These are phyloP conservation scores for Nemania sp. DNA, from an alignment of 2,329 filamentous ascomycete species.

Conservation along the genomic window DNA sequence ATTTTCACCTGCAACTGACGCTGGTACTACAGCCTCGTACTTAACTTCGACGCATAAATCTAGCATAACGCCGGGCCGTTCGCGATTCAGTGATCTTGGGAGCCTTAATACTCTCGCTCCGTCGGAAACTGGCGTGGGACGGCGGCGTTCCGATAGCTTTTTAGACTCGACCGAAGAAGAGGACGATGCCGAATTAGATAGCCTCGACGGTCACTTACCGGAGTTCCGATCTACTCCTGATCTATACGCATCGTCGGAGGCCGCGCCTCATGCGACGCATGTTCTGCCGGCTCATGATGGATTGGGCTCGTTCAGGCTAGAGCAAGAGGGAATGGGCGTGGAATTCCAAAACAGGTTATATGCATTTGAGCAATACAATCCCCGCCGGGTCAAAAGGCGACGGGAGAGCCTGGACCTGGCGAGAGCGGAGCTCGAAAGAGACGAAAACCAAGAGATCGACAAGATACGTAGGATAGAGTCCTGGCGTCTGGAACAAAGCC, in stretches of 20 bases:
- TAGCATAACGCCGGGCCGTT: constrained; percentile 75
- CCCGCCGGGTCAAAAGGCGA: constrained; percentile 69
- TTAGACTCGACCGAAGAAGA: constrained; percentile 57
- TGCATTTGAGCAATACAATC: constrained; percentile 88
- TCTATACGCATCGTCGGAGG: constrained; percentile 56
- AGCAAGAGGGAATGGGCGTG: constrained; percentile 64
- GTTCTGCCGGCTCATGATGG: constrained; percentile 94
- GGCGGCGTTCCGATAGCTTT: constrained; percentile 55
- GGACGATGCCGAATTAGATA: constrained; percentile 87
- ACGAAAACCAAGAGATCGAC: constrained; percentile 73
- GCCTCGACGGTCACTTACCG: constrained; percentile 89
- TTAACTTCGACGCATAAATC: constrained; percentile 75
- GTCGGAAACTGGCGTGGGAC: constrained; percentile 65
- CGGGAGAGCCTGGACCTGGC: constrained; percentile 66
- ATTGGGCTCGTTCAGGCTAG: constrained; percentile 82
- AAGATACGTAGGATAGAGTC: constrained; percentile 86
- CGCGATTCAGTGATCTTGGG: constrained; percentile 82
- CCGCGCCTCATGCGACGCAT: constrained; percentile 69
- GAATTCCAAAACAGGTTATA: constrained; percentile 86
- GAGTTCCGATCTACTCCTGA: constrained; percentile 78
- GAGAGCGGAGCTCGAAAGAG: constrained; percentile 64
- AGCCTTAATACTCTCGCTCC: constrained; percentile 78
- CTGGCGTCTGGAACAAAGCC: constrained; percentile 93
- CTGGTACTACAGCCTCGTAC: constrained; percentile 68
- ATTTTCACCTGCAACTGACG: constrained; percentile 80